Evolutionary conservation across 169 alveolate species (phyloP).

Genomic region (Plasmodium sp.): DNA sequence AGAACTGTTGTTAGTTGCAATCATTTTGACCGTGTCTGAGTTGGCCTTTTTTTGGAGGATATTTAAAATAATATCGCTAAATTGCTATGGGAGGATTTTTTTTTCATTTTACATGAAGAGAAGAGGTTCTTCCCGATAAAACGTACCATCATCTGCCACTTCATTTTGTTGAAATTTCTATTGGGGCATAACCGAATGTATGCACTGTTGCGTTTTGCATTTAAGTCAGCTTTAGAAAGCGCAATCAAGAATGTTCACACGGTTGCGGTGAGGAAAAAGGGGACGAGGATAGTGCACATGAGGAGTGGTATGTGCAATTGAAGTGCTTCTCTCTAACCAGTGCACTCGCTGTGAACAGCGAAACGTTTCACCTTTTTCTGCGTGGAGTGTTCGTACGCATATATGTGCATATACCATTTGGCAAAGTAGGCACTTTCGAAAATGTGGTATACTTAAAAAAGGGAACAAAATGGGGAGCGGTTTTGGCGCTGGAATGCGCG

Average conservation of each 20-base stretch:
- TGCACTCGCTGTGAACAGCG: background rate
- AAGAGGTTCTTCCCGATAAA: background rate
- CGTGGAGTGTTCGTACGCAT: background rate
- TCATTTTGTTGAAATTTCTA: conserved; percentile 1
- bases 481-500: background rate
- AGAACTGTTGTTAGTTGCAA: background rate
- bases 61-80: background rate
- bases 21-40: background rate
- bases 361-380: background rate
- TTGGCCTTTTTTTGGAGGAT: background rate
- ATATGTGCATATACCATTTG: background rate
- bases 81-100: background rate
- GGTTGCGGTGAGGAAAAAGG: background rate
- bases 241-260: background rate
- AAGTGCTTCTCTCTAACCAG: background rate
- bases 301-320: background rate
- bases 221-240: background rate
- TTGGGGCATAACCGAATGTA: background rate
- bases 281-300: background rate
- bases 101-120: background rate
- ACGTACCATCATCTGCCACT: background rate
- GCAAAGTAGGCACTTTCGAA: background rate
- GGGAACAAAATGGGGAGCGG: background rate
- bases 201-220: background rate
- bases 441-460: background rate